Percentiles rank a stretch among this genome's conserved stretches.
phyloP scores from a whole-genome alignment of 495 filamentous ascomycete genomes.

The Rostrohypoxylon terebratum region DNA sequence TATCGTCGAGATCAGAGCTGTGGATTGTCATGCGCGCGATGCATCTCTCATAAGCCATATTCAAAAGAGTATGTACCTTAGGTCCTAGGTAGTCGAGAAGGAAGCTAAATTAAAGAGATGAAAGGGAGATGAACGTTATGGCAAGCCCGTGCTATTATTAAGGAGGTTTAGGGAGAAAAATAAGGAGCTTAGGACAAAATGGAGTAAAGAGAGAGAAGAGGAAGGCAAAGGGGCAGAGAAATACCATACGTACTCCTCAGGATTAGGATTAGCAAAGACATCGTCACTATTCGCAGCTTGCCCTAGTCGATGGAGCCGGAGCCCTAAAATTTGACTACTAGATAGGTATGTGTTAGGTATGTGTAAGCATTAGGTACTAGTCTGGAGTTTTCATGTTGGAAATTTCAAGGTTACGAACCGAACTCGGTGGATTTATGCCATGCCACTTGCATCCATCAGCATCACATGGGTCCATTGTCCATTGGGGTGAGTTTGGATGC shows the following conservation, averaged over 20 bases:
- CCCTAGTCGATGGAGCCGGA: slow-evolving; percentile 40
- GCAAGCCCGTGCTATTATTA: slow-evolving; percentile 15
- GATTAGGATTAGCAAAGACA: slow-evolving; percentile 12
- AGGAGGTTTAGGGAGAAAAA: slow-evolving; percentile 18
- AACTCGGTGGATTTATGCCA: slow-evolving; percentile 34
- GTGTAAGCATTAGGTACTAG: slow-evolving; percentile 38
- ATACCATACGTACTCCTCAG: slow-evolving; percentile 27
- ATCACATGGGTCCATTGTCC: no score
- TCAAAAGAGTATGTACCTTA: not conserved
- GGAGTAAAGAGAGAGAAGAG: not conserved
- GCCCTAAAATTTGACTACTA: slow-evolving; percentile 27
- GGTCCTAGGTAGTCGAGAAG: not conserved
- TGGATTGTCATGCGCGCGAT: slow-evolving; percentile 35
- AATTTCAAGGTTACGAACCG: slow-evolving; percentile 14
- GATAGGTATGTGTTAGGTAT: not conserved
- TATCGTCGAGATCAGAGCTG: slow-evolving; percentile 18
- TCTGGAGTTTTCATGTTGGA: slow-evolving; percentile 1
- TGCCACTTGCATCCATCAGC: slow-evolving; percentile 29
- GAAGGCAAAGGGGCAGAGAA: not conserved
- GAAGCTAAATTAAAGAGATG: not conserved
- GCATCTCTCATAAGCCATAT: slow-evolving; percentile 32
- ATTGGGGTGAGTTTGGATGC: no score
- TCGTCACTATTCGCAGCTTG: slow-evolving; percentile 35
- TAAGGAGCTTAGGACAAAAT: slow-evolving; percentile 5
- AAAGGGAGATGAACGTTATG: not conserved